phyloP scores from a whole-genome alignment of 306 rosid genomes.

The Cercis canadensis region DNA sequence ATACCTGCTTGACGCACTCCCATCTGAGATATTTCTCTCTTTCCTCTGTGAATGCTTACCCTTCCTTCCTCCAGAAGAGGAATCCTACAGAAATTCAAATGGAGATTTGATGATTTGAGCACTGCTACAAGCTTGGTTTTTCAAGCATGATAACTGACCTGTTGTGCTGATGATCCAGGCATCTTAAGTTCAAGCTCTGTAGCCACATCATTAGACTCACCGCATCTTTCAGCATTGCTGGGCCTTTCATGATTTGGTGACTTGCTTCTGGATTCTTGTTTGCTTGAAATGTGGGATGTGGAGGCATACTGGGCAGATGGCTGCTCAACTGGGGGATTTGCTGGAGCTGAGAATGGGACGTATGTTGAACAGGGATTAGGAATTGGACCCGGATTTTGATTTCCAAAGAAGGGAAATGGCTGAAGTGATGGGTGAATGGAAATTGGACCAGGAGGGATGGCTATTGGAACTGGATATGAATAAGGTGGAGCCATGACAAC shows the following conservation, averaged over 20 bases:
- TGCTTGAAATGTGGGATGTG: constrained; percentile 52
- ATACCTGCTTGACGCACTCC: constrained; percentile 70
- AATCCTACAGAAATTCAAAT: constrained; percentile 56
- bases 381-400: constrained; percentile 65
- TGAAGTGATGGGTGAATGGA: constrained; percentile 75
- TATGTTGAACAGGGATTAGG: constrained; percentile 72
- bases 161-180: constrained; percentile 88
- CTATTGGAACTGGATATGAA: constrained; percentile 74
- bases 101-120: constrained; percentile 10
- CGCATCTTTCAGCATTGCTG: constrained; percentile 57
- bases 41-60: constrained; percentile 67
- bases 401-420: constrained; percentile 74
- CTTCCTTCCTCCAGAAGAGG: constrained; percentile 59
- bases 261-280: constrained; percentile 63
- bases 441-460: constrained; percentile 64
- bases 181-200: constrained; percentile 93
- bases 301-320: constrained; percentile 63
- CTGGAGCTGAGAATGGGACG: constrained; percentile 65
- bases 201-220: constrained; percentile 73
- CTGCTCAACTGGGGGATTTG: constrained; percentile 56
- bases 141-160: constrained; percentile 52
- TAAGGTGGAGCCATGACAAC: constrained; percentile 72
- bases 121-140: constrained; percentile 15
- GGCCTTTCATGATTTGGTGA: constrained; percentile 55
- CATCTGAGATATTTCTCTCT: constrained; percentile 55